Evolutionary conservation across 441 rosid species (phyloP).

Genomic region (Pelargonium fulgidum): DNA sequence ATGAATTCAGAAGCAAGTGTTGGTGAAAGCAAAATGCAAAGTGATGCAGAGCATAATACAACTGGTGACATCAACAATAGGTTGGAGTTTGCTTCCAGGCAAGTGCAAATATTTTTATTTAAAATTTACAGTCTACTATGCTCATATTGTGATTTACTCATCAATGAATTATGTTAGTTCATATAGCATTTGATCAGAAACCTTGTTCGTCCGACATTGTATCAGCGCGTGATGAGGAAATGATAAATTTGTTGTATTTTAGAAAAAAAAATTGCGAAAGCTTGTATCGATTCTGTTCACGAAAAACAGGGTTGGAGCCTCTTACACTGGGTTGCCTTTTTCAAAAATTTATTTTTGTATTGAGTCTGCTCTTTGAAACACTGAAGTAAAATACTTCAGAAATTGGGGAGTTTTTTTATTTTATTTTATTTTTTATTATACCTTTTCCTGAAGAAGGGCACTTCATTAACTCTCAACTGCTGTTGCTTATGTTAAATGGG

Average conservation of each 20-base stretch:
- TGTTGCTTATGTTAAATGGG: constrained; percentile 7
- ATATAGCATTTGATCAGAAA: no score
- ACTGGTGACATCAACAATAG: constrained; percentile 6
- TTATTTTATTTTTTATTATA: no score
- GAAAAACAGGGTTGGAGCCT: no score
- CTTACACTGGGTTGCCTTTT: no score
- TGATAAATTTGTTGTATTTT: background rate
- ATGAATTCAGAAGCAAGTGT: constrained; percentile 21
- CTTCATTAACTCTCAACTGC: background rate
- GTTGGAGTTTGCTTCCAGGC: constrained; percentile 40
- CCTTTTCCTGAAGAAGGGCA: no score
- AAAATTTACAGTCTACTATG: constrained; percentile 2
- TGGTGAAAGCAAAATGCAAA: constrained; percentile 18
- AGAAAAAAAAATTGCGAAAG: background rate
- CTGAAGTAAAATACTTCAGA: no score
- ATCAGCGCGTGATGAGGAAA: background rate
- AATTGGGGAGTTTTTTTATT: no score
- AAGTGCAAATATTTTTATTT: constrained; percentile 14
- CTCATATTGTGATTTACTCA: background rate
- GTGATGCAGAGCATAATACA: background rate
- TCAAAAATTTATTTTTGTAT: no score
- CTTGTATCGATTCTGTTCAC: background rate
- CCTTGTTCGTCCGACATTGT: no score
- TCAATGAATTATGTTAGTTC: background rate
- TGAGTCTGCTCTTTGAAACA: no score